Evolutionary conservation across 148 eudicot species (phyloP), one percentile per base, ranked within the genome.

Genomic region (Silene uniflora): DNA sequence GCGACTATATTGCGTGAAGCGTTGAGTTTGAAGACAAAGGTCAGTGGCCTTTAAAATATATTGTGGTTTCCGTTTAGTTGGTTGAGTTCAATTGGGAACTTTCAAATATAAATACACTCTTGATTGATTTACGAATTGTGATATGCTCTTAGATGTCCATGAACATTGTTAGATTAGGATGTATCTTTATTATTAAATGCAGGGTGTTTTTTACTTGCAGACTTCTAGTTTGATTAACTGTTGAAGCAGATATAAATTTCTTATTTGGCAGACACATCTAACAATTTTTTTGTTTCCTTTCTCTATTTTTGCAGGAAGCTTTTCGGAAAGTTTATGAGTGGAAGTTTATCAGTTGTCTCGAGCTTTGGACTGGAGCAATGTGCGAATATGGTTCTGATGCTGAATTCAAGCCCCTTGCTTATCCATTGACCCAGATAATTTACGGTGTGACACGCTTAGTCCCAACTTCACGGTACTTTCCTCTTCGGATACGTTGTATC

Each of bases 351-450:
- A 88, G 88, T 60, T 95, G 99, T 77, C 97, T 95, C 61, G 98
- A 95, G 87, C 99, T 95, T 72, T 95, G 99, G 99, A 89, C 94
- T 76, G 90, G 85, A 83, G 98, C 97, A 78, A 83, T 95, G 73
- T 91, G 96, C 79, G 89, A 86, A 42, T 87, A 88, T 81, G 81
- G 98, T 74, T 84, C 86, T 59, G 97, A 91, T 78, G 82, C 90
- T 62, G 98, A 96, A 69, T 86, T 96, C 74, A 87, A 73, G 62
- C 93, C 98, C 68, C 92, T 96, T 75, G 93, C 99, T 58, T 96
- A 96, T 85, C 99, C 99, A 21, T 73, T 96, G 87, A 87, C 98
- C n/a, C 99, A 96, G 83, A 92, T 96, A 69, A 92, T 96, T 71
- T 86, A 89, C 67, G 99, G 97, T 58, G 97, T 85, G 27, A 92